Conservation (phyloP, 2,329 filamentous ascomycete genomes). For the Fusarium stilboides region DNA sequence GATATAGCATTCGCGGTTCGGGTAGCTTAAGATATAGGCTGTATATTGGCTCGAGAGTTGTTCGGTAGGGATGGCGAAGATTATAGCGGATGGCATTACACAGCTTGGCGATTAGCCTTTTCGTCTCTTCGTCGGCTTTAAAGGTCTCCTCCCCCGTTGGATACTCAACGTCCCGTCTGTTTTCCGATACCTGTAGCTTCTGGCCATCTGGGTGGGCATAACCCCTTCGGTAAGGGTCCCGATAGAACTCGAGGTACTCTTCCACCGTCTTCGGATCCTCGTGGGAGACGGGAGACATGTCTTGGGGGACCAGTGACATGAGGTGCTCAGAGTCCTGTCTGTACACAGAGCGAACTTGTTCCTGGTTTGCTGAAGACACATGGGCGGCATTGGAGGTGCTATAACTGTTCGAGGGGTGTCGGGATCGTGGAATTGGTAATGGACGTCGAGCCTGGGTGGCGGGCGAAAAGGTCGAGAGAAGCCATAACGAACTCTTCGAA, state of each 20-base stretch:
- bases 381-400: slow-evolving; percentile 45
- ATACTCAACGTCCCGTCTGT: slow-evolving; percentile 63
- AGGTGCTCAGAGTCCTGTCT: slow-evolving; percentile 60
- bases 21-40: slow-evolving; percentile 66
- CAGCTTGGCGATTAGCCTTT: slow-evolving; percentile 57
- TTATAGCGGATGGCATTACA: slow-evolving; percentile 58
- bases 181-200: slow-evolving; percentile 65
- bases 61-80: slow-evolving; percentile 59
- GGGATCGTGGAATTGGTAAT: slow-evolving; percentile 31
- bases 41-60: slow-evolving; percentile 63
- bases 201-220: slow-evolving; percentile 68
- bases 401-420: slow-evolving; percentile 46
- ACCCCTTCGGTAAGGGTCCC: slow-evolving; percentile 68
- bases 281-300: slow-evolving; percentile 67
- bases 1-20: slow-evolving; percentile 66
- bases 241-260: slow-evolving; percentile 67
- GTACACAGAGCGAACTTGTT: slow-evolving; percentile 18
- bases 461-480: slow-evolving; percentile 59
- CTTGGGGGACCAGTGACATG: slow-evolving; percentile 67
- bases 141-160: slow-evolving; percentile 61
- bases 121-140: slow-evolving; percentile 55
- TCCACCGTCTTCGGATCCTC: slow-evolving; percentile 65
- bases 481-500: slow-evolving; percentile 56
- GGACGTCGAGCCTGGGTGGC: slow-evolving; percentile 42
- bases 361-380: slow-evolving; percentile 28